A percentile compares a stretch with the other conserved stretches of the same genome.
These are phyloP conservation scores for Magnolia changhungtana DNA, from an alignment of 164 flowering plant species.

Conservation along the genomic window DNA sequence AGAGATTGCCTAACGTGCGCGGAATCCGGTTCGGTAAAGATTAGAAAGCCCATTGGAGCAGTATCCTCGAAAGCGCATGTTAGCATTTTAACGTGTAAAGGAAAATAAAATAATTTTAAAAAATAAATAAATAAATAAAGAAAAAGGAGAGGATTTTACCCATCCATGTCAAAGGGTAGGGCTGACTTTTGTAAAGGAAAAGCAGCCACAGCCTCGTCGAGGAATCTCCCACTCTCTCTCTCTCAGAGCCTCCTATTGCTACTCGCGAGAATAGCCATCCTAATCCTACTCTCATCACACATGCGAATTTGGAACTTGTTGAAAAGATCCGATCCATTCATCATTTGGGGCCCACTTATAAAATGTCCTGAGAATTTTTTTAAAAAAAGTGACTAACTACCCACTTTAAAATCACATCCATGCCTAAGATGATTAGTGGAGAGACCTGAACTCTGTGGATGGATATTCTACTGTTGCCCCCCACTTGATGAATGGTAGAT, in stretches of 20 bases:
- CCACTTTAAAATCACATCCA: not conserved
- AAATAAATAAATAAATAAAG: not conserved
- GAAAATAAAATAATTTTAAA: not conserved
- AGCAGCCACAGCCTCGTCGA: constrained; percentile 28
- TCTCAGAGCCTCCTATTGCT: not conserved
- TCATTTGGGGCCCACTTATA: not conserved
- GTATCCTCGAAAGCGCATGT: not conserved
- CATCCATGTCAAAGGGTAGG: constrained; percentile 7
- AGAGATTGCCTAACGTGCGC: not conserved
- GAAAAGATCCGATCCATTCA: not conserved
- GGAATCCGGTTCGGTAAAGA: not conserved
- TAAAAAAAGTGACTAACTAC: not conserved
- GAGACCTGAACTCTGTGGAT: not conserved
- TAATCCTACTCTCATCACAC: not conserved
- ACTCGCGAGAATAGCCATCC: not conserved
- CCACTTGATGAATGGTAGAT: no score
- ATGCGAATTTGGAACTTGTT: not conserved
- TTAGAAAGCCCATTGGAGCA: not conserved
- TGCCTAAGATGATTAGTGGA: not conserved
- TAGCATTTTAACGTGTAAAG: not conserved
- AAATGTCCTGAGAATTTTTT: not conserved
- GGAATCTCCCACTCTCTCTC: constrained; percentile 21
- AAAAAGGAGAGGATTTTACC: not conserved
- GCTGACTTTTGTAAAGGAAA: constrained; percentile 34
- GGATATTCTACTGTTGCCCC: no score